Percentiles rank a stretch among this genome's conserved stretches.
phyloP scores from a whole-genome alignment of 2,329 filamentous ascomycete species.

The Teratosphaeria destructans region DNA sequence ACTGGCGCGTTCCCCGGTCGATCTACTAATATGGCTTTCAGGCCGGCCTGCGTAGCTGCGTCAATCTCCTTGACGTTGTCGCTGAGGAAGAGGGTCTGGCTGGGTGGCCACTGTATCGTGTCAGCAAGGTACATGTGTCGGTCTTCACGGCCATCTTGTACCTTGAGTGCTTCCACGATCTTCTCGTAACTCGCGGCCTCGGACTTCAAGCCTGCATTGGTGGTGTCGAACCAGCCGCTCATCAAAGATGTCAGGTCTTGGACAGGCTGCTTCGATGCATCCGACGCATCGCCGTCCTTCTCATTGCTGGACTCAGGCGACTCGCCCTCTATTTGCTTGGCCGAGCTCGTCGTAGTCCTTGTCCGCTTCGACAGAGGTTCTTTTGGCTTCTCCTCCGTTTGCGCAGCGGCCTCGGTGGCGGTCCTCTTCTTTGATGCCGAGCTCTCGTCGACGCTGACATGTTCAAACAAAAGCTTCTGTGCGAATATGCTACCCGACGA shows the following conservation, averaged over 20 bases:
- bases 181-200: slow-evolving; percentile 56
- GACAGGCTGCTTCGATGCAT: slow-evolving; percentile 28
- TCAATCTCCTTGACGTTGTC: slow-evolving; percentile 57
- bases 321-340: not conserved
- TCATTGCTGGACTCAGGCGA: not conserved
- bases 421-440: slow-evolving; percentile 5
- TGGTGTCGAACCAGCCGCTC: slow-evolving; percentile 65
- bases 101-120: slow-evolving; percentile 27
- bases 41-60: slow-evolving; percentile 33
- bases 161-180: slow-evolving; percentile 43
- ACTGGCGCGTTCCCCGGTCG: slow-evolving; percentile 63
- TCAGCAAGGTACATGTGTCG: not conserved
- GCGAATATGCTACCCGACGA: slow-evolving; percentile 71
- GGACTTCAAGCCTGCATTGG: slow-evolving; percentile 67
- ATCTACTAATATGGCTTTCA: slow-evolving; percentile 36
- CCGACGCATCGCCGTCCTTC: not conserved
- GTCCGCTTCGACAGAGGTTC: slow-evolving; percentile 7
- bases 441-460: slow-evolving; percentile 30
- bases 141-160: not conserved
- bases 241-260: slow-evolving; percentile 51
- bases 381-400: slow-evolving; percentile 4
- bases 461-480: slow-evolving; percentile 68
- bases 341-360: slow-evolving; percentile 1
- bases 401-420: not conserved
- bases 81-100: slow-evolving; percentile 65